Percentiles rank a stretch among this genome's conserved stretches.
These are phyloP conservation scores for Hortaea werneckii DNA, from an alignment of 2,329 filamentous ascomycete genomes.

Conservation along the genomic window DNA sequence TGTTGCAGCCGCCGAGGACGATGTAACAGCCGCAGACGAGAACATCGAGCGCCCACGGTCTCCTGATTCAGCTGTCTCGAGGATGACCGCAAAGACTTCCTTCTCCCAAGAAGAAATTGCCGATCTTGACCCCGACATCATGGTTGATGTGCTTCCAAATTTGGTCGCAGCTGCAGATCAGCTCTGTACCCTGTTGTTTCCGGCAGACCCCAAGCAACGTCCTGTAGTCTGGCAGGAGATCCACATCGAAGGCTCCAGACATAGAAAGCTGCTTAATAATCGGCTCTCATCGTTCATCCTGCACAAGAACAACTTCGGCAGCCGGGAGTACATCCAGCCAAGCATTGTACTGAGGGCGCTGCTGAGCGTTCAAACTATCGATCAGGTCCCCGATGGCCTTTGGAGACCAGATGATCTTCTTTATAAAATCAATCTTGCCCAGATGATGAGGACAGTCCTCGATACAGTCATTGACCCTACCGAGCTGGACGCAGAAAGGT, in stretches of 20 bases:
- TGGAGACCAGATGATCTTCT: constrained; percentile 33
- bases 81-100: constrained; percentile 37
- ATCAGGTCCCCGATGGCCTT: constrained; percentile 16
- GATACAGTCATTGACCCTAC: constrained; percentile 18
- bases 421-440: constrained; percentile 35
- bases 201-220: constrained; percentile 14
- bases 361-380: constrained; percentile 22
- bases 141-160: constrained; percentile 32
- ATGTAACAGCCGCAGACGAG: neutral
- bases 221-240: constrained; percentile 22
- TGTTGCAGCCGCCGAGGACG: neutral
- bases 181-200: constrained; percentile 20
- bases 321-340: constrained; percentile 32
- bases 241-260: constrained; percentile 26
- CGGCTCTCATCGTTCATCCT: constrained; percentile 25
- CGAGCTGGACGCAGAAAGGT: constrained; percentile 16
- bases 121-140: constrained; percentile 31
- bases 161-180: constrained; percentile 21
- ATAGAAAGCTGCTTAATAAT: constrained; percentile 28
- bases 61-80: constrained; percentile 32
- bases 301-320: constrained; percentile 29
- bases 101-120: constrained; percentile 35
- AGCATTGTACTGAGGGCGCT: constrained; percentile 30
- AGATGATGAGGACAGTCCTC: constrained; percentile 31
- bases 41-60: too few relatives aligned